phyloP scores from a whole-genome alignment of 306 rosid genomes.

The Rubus idaeus region DNA sequence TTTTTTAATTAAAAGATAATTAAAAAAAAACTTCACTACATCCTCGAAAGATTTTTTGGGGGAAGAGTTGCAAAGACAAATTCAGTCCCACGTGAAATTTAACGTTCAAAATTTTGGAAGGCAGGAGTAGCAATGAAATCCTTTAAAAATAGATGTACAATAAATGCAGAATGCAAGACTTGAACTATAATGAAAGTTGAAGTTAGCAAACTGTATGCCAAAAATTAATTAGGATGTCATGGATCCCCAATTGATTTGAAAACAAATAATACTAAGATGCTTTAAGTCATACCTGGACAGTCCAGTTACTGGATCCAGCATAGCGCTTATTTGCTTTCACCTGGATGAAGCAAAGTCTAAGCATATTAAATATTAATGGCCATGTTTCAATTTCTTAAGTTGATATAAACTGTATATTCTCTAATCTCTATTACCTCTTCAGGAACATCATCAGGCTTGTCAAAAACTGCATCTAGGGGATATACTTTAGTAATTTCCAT shows the following conservation, averaged over 20 bases:
- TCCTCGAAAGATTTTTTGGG: no score
- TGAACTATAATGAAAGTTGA: neutral
- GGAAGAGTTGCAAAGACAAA: neutral
- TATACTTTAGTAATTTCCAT: slow-evolving; percentile 88
- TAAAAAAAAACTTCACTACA: neutral
- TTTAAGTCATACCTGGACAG: slow-evolving; percentile 66
- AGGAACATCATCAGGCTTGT: slow-evolving; percentile 86
- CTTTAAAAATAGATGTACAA: no score
- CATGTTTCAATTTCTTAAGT: neutral
- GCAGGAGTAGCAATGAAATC: neutral
- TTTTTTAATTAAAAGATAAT: no score
- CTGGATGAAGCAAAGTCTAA: slow-evolving; percentile 34
- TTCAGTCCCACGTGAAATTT: neutral
- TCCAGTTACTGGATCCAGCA: slow-evolving; percentile 89
- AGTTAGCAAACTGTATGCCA: neutral
- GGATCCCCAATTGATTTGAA: neutral
- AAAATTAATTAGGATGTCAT: neutral
- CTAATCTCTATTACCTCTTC: slow-evolving; percentile 66
- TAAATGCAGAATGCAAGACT: neutral
- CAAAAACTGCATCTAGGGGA: slow-evolving; percentile 93
- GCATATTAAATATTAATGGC: neutral
- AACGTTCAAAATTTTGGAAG: neutral
- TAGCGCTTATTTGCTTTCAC: slow-evolving; percentile 87
- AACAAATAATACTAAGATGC: slow-evolving; percentile 2
- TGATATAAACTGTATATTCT: neutral